A percentile compares a stretch with the other conserved stretches of the same genome.
Evolutionary conservation across 441 rosid species (phyloP).

Genomic region (Adansonia gregorii): DNA sequence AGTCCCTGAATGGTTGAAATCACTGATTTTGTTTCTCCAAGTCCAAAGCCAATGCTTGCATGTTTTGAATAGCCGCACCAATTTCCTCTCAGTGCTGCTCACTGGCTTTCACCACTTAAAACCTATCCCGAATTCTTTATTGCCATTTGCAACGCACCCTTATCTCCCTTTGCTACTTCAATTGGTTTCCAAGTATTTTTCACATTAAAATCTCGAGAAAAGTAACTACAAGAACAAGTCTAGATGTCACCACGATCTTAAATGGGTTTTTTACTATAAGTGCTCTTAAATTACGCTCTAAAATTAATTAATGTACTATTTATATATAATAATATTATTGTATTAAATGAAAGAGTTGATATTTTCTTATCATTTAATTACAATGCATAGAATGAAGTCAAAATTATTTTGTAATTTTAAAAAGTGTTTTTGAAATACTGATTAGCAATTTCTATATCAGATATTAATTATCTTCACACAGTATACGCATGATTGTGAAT

Average conservation of each 20-base stretch:
- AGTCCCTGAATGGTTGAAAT: slow-evolving; percentile 1
- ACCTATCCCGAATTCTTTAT: background rate
- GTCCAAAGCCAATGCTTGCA: slow-evolving; percentile 14
- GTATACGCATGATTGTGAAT: background rate
- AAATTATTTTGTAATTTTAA: no score
- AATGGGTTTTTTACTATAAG: no score
- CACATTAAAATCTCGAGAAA: background rate
- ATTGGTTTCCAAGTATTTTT: background rate
- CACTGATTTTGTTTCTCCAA: slow-evolving; percentile 16
- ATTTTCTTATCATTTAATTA: no score
- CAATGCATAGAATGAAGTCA: no score
- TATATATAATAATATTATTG: no score
- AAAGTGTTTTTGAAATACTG: no score
- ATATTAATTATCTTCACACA: background rate
- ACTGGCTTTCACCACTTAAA: slow-evolving; percentile 18
- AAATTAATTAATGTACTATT: no score
- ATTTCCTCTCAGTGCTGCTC: slow-evolving; percentile 21
- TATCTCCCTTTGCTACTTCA: background rate
- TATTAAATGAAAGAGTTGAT: background rate
- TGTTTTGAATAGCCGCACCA: slow-evolving; percentile 38
- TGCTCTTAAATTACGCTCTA: no score
- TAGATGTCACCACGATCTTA: no score
- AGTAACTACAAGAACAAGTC: background rate
- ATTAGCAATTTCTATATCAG: background rate
- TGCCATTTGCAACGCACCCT: slow-evolving; percentile 20